Conservation (phyloP, 2,329 filamentous ascomycete genomes). For the Neoascochyta sp. region DNA sequence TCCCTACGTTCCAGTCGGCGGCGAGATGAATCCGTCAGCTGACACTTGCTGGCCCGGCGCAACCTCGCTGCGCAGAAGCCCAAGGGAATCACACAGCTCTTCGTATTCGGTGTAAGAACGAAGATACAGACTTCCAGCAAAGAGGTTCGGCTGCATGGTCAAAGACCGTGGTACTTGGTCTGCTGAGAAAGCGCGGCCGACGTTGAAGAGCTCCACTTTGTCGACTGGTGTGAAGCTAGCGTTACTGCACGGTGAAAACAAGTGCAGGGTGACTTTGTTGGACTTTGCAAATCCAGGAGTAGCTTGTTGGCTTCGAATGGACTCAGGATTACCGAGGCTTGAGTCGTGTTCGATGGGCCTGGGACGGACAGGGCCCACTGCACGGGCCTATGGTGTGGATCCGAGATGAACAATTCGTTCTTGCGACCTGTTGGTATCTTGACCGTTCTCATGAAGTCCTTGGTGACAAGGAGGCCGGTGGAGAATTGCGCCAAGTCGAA, state of each 20-base stretch:
- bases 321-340: conserved; percentile 54
- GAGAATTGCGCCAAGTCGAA: conserved; percentile 40
- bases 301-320: conserved; percentile 58
- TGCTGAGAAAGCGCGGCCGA: conserved; percentile 19
- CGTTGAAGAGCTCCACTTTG: conserved; percentile 44
- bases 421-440: conserved; percentile 8
- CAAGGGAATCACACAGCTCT: conserved; percentile 50
- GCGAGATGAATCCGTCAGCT: conserved; percentile 36
- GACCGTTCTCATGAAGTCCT: conserved; percentile 52
- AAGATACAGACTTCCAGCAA: conserved; percentile 66
- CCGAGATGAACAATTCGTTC: conserved; percentile 20
- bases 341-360: background rate
- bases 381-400: conserved; percentile 52
- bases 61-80: conserved; percentile 40
- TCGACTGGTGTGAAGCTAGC: conserved; percentile 42
- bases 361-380: conserved; percentile 50
- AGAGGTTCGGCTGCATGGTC: conserved; percentile 57
- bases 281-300: conserved; percentile 40
- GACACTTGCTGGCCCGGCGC: conserved; percentile 22
- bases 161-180: conserved; percentile 24
- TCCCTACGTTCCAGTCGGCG: conserved; percentile 23
- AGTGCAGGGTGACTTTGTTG: conserved; percentile 43
- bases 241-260: conserved; percentile 51
- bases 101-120: conserved; percentile 53
- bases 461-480: conserved; percentile 45